Percentiles rank a stretch among this genome's conserved stretches.
Evolutionary conservation across 148 eudicot genomes (phyloP).

Genomic region (Polygonum aviculare): DNA sequence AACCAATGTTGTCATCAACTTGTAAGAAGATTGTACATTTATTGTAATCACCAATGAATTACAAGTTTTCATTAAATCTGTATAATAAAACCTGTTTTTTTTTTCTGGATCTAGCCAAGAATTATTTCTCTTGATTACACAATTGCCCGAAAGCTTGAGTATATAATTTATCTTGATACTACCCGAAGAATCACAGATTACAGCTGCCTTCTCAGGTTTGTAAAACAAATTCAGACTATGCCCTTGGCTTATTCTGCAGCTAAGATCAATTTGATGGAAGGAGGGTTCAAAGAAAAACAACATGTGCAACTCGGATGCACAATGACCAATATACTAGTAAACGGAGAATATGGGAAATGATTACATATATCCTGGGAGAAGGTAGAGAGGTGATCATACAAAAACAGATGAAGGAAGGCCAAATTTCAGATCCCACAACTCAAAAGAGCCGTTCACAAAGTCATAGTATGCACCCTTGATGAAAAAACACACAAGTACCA

Average conservation of each 20-base stretch:
- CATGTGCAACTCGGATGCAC: too few species aligned
- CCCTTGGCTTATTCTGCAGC: background rate
- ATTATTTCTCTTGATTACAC: background rate
- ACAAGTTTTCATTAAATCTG: background rate
- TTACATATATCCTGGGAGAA: background rate
- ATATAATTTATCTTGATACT: background rate
- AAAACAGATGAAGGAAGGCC: constrained; percentile 25
- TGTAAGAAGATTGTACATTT: constrained; percentile 2
- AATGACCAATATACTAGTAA: too few species aligned
- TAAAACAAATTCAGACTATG: background rate
- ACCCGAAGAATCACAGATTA: background rate
- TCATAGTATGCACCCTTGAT: constrained; percentile 85
- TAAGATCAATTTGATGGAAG: background rate
- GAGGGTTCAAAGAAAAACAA: too few species aligned
- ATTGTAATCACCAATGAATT: background rate
- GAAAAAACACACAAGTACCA: too few species aligned
- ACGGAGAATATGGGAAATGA: background rate
- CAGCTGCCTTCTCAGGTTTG: background rate
- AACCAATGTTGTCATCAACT: background rate
- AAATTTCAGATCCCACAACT: constrained; percentile 63
- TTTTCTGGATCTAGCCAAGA: background rate
- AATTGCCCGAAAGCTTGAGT: background rate
- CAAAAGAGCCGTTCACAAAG: constrained; percentile 66
- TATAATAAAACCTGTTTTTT: background rate
- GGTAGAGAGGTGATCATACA: constrained; percentile 14